phyloP scores from a whole-genome alignment of 1,139 yeast species.

The Taphrina wiesneri region DNA sequence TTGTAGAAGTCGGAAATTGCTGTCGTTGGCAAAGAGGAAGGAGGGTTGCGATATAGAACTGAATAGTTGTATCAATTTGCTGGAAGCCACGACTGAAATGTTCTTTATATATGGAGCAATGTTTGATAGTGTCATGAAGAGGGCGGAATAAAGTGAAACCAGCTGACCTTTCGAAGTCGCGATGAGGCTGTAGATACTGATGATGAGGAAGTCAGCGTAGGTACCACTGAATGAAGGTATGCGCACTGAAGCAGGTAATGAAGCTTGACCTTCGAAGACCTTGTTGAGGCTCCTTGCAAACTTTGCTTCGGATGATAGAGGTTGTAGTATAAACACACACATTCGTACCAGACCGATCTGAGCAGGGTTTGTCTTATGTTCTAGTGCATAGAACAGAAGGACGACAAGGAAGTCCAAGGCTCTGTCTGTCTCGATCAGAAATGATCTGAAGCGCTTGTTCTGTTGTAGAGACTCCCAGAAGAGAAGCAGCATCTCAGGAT shows the following conservation, averaged over 20 bases:
- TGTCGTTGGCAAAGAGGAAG: conserved; percentile 51
- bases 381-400: conserved; percentile 59
- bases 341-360: conserved; percentile 59
- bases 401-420: conserved; percentile 59
- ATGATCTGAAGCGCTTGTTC: conserved; percentile 52
- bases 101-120: conserved; percentile 45
- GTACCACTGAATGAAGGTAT: conserved; percentile 44
- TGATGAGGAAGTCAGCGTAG: conserved; percentile 46
- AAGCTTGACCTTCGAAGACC: conserved; percentile 43
- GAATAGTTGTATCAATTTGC: conserved; percentile 58
- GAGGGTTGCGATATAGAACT: conserved; percentile 50
- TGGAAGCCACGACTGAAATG: conserved; percentile 60
- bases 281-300: conserved; percentile 43
- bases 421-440: conserved; percentile 53
- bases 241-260: conserved; percentile 44
- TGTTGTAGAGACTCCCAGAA: conserved; percentile 79
- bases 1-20: conserved; percentile 59
- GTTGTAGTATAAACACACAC: conserved; percentile 61
- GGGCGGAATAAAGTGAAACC: conserved; percentile 41
- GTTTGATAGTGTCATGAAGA: conserved; percentile 45
- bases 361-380: conserved; percentile 50
- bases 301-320: conserved; percentile 56
- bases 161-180: conserved; percentile 40
- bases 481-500: conserved; percentile 58
- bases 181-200: conserved; percentile 40